Percentiles rank a stretch among this genome's conserved stretches.
These are phyloP conservation scores for Aspergillus sp. DNA, from an alignment of 2,329 filamentous ascomycete species.

Conservation along the genomic window DNA sequence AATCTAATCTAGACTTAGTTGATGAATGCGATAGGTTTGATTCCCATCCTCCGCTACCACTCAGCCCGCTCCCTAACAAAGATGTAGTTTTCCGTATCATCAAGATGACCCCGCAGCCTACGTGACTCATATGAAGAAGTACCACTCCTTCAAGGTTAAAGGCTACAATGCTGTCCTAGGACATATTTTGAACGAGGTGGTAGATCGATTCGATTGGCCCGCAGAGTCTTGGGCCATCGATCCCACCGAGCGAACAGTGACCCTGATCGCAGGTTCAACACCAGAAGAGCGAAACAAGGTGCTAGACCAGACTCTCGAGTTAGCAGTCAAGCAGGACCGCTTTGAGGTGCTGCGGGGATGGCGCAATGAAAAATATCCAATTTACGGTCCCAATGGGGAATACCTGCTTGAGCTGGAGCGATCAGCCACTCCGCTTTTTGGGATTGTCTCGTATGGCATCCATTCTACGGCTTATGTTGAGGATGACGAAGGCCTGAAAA, in stretches of 20 bases:
- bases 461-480: slow-evolving; percentile 75
- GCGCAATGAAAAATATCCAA: slow-evolving; percentile 77
- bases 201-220: slow-evolving; percentile 46
- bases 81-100: slow-evolving; percentile 72
- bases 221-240: slow-evolving; percentile 62
- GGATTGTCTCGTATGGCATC: slow-evolving; percentile 74
- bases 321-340: slow-evolving; percentile 67
- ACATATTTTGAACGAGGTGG: slow-evolving; percentile 54
- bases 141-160: slow-evolving; percentile 67
- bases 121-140: slow-evolving; percentile 52
- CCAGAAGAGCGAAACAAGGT: slow-evolving; percentile 62
- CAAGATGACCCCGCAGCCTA: slow-evolving; percentile 59
- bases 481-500: slow-evolving; percentile 59
- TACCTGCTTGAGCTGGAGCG: slow-evolving; percentile 74
- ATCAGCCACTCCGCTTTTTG: slow-evolving; percentile 71
- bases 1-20: slow-evolving; percentile 56
- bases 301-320: slow-evolving; percentile 58
- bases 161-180: slow-evolving; percentile 64
- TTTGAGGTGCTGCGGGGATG: slow-evolving; percentile 77
- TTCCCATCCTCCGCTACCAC: neutral
- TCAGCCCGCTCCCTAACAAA: slow-evolving; percentile 11
- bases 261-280: slow-evolving; percentile 57
- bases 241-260: slow-evolving; percentile 60
- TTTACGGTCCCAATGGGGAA: slow-evolving; percentile 62
- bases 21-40: slow-evolving; percentile 56